A percentile compares a stretch with the other conserved stretches of the same genome.
These are phyloP conservation scores for Oxytropis ochrocephala DNA, from an alignment of 306 rosid species.

Conservation along the genomic window DNA sequence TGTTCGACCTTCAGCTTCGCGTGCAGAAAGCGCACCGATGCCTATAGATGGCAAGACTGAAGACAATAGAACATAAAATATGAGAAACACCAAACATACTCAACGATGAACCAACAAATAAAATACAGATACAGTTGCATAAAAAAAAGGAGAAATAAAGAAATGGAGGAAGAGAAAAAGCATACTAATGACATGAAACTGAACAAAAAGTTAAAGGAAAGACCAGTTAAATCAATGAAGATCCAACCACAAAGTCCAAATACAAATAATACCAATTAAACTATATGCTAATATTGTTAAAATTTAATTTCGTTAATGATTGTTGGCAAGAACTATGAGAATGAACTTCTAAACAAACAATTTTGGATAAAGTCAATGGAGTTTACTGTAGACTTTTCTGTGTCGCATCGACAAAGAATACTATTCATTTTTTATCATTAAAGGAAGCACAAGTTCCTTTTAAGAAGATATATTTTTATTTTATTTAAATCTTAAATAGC, in stretches of 20 bases:
- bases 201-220: not conserved
- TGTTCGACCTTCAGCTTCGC: constrained; percentile 98
- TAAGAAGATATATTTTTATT: not conserved
- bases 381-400: not conserved
- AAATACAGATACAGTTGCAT: not conserved
- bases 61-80: constrained; percentile 26
- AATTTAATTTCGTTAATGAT: not conserved
- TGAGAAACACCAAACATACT: constrained; percentile 17
- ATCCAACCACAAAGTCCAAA: constrained; percentile 1
- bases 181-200: constrained; percentile 5
- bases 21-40: constrained; percentile 82
- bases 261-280: not conserved
- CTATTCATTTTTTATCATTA: constrained; percentile 2
- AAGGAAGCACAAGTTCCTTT: not conserved
- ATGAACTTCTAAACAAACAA: not conserved
- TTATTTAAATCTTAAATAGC: not conserved
- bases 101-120: constrained; percentile 3
- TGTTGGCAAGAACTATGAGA: not conserved
- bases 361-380: not conserved
- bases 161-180: not conserved
- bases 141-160: not conserved
- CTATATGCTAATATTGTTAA: not conserved
- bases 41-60: constrained; percentile 94
- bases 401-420: not conserved
- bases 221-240: not conserved